Conservation (phyloP, 768 basidiomycete genomes). For the Pholiota conissans region DNA sequence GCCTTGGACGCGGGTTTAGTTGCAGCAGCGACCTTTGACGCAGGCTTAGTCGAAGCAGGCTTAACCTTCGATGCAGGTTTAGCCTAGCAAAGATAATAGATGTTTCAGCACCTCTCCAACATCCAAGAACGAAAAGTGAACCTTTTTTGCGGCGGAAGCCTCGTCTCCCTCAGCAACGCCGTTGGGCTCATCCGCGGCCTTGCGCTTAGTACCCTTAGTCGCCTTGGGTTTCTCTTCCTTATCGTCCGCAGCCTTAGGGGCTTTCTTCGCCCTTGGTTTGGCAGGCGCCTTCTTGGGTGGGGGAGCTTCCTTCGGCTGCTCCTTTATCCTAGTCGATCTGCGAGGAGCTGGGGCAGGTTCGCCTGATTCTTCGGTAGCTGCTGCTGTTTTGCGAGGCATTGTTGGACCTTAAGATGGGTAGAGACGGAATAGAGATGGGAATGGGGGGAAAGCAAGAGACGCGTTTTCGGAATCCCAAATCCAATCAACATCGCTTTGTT, state of each 20-base stretch:
- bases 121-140: slow-evolving; percentile 22
- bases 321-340: slow-evolving; percentile 77
- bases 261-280: slow-evolving; percentile 63
- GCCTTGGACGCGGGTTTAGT: slow-evolving; percentile 44
- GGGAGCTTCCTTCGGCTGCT: slow-evolving; percentile 56
- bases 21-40: slow-evolving; percentile 33
- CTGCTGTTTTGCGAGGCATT: slow-evolving; percentile 76
- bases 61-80: slow-evolving; percentile 43
- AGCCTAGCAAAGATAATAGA: slow-evolving; percentile 28
- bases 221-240: slow-evolving; percentile 60
- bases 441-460: slow-evolving; percentile 26
- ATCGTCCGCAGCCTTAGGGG: slow-evolving; percentile 41
- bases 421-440: slow-evolving; percentile 13
- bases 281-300: slow-evolving; percentile 58
- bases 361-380: slow-evolving; percentile 38
- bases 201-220: slow-evolving; percentile 42
- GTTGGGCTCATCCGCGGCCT: slow-evolving; percentile 40
- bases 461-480: slow-evolving; percentile 30
- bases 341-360: slow-evolving; percentile 48
- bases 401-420: slow-evolving; percentile 10
- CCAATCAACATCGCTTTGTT: slow-evolving; percentile 35
- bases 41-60: slow-evolving; percentile 35
- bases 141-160: slow-evolving; percentile 68
- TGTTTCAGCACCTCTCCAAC: slow-evolving; percentile 13
- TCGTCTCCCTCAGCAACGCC: slow-evolving; percentile 31